phyloP scores from a whole-genome alignment of 2,329 filamentous ascomycete genomes.

The Beauveria asiatica region DNA sequence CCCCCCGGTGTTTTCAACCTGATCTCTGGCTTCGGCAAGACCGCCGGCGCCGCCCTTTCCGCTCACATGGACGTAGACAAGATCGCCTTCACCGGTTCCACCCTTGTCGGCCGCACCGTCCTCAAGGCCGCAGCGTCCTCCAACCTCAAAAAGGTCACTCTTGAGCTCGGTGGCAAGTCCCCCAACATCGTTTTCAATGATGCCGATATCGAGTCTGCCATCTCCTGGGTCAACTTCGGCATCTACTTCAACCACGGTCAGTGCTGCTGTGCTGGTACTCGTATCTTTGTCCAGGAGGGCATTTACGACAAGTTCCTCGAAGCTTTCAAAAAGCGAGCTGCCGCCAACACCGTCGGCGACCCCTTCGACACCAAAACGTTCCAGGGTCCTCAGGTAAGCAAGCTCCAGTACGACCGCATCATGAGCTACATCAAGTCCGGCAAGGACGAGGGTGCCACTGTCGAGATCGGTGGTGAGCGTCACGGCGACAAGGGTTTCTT shows the following conservation, averaged over 20 bases:
- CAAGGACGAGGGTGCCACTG: slow-evolving; percentile 43
- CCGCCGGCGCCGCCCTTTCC: slow-evolving; percentile 64
- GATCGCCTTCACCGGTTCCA: slow-evolving; percentile 70
- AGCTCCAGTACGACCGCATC: slow-evolving; percentile 76
- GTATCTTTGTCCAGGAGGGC: slow-evolving; percentile 71
- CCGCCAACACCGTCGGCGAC: slow-evolving; percentile 66
- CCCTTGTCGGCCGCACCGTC: slow-evolving; percentile 58
- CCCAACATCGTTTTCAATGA: slow-evolving; percentile 70
- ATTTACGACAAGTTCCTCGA: slow-evolving; percentile 78
- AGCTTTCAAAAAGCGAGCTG: slow-evolving; percentile 64
- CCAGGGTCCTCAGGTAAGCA: slow-evolving; percentile 74
- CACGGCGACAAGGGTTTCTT: slow-evolving; percentile 72
- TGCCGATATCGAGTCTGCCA: slow-evolving; percentile 62
- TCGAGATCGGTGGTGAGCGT: slow-evolving; percentile 41
- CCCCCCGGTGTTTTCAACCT: slow-evolving; percentile 66
- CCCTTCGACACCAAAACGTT: slow-evolving; percentile 67
- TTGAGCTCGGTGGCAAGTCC: slow-evolving; percentile 67
- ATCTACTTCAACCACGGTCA: slow-evolving; percentile 54
- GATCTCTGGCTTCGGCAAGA: slow-evolving; percentile 64
- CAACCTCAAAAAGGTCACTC: slow-evolving; percentile 70
- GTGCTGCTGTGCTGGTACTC: slow-evolving; percentile 62
- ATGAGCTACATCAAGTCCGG: slow-evolving; percentile 65
- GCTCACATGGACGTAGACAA: slow-evolving; percentile 70
- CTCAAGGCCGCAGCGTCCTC: slow-evolving; percentile 66
- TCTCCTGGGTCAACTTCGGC: slow-evolving; percentile 63